Evolutionary conservation across 2,329 filamentous ascomycete genomes (phyloP), one percentile per base, ranked within the genome.

Genomic region (Orbilia ellipsospora): DNA sequence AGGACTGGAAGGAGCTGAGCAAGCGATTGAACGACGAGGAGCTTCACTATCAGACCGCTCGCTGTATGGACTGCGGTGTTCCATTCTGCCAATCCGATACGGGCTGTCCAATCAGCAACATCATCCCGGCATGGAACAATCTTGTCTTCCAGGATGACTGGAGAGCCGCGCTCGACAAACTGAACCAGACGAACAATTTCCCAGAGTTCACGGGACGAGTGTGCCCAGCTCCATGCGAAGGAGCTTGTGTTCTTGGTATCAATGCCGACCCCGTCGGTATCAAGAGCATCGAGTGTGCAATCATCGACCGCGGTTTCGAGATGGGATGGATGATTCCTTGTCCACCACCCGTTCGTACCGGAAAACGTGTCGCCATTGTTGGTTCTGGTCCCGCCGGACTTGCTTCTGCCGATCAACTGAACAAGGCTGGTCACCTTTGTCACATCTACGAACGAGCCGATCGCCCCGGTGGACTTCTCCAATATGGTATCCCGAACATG

Each of bases 1-100:
- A 94, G 82, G 94, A 98, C 81, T 98, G 94, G 94, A 91, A 91
- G 48, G 94, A 98, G 84, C 87, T 98, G 55, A 95, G 90, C 73
- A 89, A 89, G 80, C 91, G 94, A 72, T 87, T 98, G 57, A 93
- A 92, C 78, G 93, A 97, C 83, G 94, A 97, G 79, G 93, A 97
- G 84, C 89, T 97, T 78, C 97, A 97, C 85, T 97, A 96, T 81
- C 94, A 98, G 84, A 91, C 93, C 55, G 94, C 94, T 76, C 92
- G 94, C 78, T 98, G 94, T 86, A 98, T 98, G 94, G 94, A 98
- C 84, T 98, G 94, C 77, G 94, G 94, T 88, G 94, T 98, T 76
- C 94, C 94, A 0, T 98, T 98, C 87, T 98, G 94, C 80, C 94
- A 98, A 83, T 97, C 93, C 18, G 94, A 98, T 80, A 93, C 92